A percentile compares a stretch with the other conserved stretches of the same genome.
These are phyloP conservation scores for Beverwykella pulmonaria DNA, from an alignment of 495 filamentous ascomycete genomes.

Conservation along the genomic window DNA sequence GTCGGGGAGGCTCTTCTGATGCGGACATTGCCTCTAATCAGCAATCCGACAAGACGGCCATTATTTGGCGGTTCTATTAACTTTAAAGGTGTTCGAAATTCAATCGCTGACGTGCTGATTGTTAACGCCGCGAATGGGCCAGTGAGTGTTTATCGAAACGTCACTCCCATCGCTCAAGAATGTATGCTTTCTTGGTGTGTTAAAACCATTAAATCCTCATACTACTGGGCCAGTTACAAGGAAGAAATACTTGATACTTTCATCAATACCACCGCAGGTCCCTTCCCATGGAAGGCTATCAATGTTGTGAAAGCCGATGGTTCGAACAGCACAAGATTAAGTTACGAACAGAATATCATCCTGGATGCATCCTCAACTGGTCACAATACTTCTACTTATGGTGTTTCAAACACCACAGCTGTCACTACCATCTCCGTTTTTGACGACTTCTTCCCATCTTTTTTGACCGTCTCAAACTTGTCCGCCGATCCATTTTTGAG, in stretches of 20 bases:
- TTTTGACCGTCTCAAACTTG: not conserved
- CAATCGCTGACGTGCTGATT: constrained; percentile 19
- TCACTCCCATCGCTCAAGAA: constrained; percentile 21
- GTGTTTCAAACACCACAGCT: not conserved
- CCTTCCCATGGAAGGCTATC: constrained; percentile 13
- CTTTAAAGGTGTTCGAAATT: constrained; percentile 21
- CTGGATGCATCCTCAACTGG: not conserved
- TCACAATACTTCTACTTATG: not conserved
- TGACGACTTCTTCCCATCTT: constrained; percentile 23
- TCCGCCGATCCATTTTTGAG: constrained; percentile 6
- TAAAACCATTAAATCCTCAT: constrained; percentile 28
- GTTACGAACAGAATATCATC: constrained; percentile 16
- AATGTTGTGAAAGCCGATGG: not conserved
- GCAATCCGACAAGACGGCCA: not conserved
- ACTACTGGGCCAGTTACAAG: constrained; percentile 21
- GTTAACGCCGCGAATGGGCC: not conserved
- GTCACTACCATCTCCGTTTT: constrained; percentile 9
- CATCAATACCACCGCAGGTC: constrained; percentile 18
- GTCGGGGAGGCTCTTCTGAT: constrained; percentile 16
- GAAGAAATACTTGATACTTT: constrained; percentile 10
- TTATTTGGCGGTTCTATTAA: constrained; percentile 17
- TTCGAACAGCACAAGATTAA: not conserved
- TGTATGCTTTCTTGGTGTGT: constrained; percentile 28
- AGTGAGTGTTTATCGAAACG: constrained; percentile 13
- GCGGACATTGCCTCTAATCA: constrained; percentile 15